phyloP scores from a whole-genome alignment of 371 early-diverging fungal species.

The Haplosporangium sp. region DNA sequence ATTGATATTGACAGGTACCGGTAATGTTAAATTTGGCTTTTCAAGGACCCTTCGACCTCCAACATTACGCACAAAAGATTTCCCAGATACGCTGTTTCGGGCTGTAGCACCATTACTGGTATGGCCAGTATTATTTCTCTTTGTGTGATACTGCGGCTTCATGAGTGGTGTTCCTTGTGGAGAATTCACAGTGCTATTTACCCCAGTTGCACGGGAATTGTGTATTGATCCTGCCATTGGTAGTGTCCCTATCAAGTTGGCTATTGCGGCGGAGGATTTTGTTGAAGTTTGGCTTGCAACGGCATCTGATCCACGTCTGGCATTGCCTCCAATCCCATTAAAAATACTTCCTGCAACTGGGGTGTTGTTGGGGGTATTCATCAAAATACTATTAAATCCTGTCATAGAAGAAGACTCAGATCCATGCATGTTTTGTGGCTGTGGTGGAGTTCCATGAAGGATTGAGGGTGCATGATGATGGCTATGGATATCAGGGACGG shows the following conservation, averaged over 20 bases:
- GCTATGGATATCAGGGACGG: slow-evolving; percentile 45
- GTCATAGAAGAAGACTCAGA: slow-evolving; percentile 32
- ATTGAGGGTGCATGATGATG: slow-evolving; percentile 6
- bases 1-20: slow-evolving; percentile 86
- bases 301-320: slow-evolving; percentile 44
- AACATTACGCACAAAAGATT: slow-evolving; percentile 18
- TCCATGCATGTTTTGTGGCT: slow-evolving; percentile 41
- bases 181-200: slow-evolving; percentile 32
- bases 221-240: slow-evolving; percentile 16
- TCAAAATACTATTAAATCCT: slow-evolving; percentile 20
- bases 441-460: slow-evolving; percentile 39
- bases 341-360: slow-evolving; percentile 25
- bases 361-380: slow-evolving; percentile 22
- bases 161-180: slow-evolving; percentile 50
- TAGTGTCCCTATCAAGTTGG: slow-evolving; percentile 41
- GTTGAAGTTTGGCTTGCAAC: slow-evolving; percentile 8
- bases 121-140: background rate
- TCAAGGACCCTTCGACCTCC: slow-evolving; percentile 61
- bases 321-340: slow-evolving; percentile 8
- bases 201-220: slow-evolving; percentile 26
- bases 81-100: slow-evolving; percentile 11
- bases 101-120: slow-evolving; percentile 1
- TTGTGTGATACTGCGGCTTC: slow-evolving; percentile 32
- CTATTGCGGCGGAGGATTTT: slow-evolving; percentile 29
- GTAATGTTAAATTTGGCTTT: slow-evolving; percentile 73